Conservation (phyloP, 1,139 yeast species). For the Candida pseudoviswanathii region DNA sequence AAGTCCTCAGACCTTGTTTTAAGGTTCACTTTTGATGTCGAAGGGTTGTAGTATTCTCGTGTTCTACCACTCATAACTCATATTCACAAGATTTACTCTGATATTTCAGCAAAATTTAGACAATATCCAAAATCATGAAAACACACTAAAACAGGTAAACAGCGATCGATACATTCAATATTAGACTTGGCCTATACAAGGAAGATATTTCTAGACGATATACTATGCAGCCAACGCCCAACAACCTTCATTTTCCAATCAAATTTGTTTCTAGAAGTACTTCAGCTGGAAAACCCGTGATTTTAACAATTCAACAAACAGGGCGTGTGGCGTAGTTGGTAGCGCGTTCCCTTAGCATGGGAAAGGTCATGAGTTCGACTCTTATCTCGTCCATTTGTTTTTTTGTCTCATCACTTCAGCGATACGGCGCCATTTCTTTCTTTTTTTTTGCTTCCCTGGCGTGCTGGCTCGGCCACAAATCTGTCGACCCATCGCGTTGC, state of each 20-base stretch:
- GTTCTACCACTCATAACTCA: no score
- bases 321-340: conserved; percentile 77
- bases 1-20: no score
- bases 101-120: background rate
- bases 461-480: background rate
- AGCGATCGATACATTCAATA: background rate
- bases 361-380: conserved; percentile 68
- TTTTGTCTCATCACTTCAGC: conserved; percentile 13
- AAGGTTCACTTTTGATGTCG: no score
- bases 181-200: background rate
- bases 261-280: no score
- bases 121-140: background rate
- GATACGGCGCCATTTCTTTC: background rate
- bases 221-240: background rate
- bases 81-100: background rate
- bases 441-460: background rate
- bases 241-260: no score
- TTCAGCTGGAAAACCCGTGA: background rate
- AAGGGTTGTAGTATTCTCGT: no score
- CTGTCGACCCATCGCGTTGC: conserved; percentile 1
- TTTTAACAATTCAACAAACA: background rate
- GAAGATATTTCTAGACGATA: background rate
- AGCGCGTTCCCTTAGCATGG: conserved; percentile 73
- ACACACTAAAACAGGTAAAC: background rate
- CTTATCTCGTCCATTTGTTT: conserved; percentile 61